Base-by-base conservation (phyloP, 371 early-diverging fungal genomes). In the Blastocladiella emersonii region DNA sequence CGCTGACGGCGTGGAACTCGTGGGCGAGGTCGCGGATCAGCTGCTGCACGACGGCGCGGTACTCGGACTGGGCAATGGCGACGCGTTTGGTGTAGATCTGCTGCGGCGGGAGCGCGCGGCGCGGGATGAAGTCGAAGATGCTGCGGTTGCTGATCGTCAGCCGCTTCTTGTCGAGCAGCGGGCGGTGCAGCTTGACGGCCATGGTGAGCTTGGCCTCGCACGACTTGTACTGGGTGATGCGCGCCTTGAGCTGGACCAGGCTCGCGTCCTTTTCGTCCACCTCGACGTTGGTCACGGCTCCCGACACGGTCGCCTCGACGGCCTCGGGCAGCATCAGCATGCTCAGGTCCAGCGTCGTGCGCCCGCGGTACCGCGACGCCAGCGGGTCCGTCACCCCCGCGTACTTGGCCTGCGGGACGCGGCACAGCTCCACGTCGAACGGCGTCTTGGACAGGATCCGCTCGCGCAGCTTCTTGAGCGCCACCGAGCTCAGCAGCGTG, bases 121-220 rank as follows among this genome's bases (percentile, higher is more conserved):
- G 67, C 1, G 78, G 77, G 41, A 80, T 77, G 56, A 71, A 76
- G 61, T 76, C 80, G 0, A 56, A 51, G 32, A 51, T 25, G 30
- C 8, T 15, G 15, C 30, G 27, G 13, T 30, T 10, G 3, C 15
- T 13, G 2, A 23, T 30, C 15, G 30, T 15, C 19, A 78, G 62
- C 64, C 74, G 72, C 67, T 76, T 74, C 57, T 76, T 77, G 57
- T 76, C 72, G 10, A 80, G 66, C 8, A 80, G 63, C 1, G 77
- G 76, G 53, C 71, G 72, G 41, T 73, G 70, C 34, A 80, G 64
- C n/a, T 66, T 23, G 21, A 77, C 43, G 61, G 72, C 69, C 19
- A 78, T 25, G 3, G 66, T 66, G 8, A 80, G 32, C 45, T 64
- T 68, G 0, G 78, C 62, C 17, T 72, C 76, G 4, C 75, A 25